These are phyloP conservation scores for Echinosophora koreensis DNA, from an alignment of 306 rosid species.

Conservation along the genomic window DNA sequence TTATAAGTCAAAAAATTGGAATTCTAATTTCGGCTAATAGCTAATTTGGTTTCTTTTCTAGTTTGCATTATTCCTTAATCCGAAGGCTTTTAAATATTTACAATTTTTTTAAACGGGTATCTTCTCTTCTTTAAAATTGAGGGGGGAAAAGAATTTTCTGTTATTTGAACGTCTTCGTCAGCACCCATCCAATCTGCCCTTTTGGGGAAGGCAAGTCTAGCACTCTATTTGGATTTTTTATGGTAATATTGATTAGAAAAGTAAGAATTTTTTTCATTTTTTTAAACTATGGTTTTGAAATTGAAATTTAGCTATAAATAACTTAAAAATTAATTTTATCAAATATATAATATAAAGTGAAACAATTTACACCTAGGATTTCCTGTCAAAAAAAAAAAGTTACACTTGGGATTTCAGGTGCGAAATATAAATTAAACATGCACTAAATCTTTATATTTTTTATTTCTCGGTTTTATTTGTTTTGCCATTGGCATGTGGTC, in stretches of 20 bases:
- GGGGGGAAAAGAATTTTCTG: no score
- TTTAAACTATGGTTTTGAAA: no score
- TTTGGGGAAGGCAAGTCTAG: background rate
- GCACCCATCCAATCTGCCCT: background rate
- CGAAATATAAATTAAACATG: no score
- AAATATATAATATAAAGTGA: background rate
- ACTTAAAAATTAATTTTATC: no score
- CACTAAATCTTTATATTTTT: no score
- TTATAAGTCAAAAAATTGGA: background rate
- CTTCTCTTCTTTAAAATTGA: background rate
- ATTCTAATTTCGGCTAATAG: background rate
- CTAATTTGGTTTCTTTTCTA: background rate
- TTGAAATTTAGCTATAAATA: no score
- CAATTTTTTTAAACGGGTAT: background rate
- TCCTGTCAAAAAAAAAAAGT: no score
- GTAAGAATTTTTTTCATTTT: no score
- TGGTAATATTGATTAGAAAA: no score
- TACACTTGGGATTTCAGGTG: no score
- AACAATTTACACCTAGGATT: background rate
- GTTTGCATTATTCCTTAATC: background rate
- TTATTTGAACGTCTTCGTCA: background rate
- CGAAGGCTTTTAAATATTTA: background rate
- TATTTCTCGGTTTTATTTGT: background rate
- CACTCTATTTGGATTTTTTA: no score
- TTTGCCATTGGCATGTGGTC: background rate